phyloP scores from a whole-genome alignment of 495 filamentous ascomycete genomes.

The Podospora conica region DNA sequence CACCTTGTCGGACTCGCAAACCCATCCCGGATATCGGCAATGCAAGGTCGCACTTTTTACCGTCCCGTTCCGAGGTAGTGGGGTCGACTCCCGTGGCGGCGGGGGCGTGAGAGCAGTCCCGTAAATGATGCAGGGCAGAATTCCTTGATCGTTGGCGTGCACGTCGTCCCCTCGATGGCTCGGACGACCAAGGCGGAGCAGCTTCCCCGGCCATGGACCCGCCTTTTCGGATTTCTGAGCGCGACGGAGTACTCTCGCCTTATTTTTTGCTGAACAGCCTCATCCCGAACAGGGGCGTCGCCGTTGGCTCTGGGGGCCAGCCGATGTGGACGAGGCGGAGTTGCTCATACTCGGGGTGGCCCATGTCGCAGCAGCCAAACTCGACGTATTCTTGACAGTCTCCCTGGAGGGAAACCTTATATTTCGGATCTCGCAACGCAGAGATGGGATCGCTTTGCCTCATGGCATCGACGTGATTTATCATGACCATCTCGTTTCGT shows the following conservation, averaged over 20 bases:
- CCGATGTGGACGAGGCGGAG: background rate
- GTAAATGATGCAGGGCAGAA: background rate
- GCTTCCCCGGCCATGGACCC: background rate
- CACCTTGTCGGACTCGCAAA: background rate
- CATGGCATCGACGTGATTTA: background rate
- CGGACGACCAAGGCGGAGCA: background rate
- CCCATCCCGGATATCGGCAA: background rate
- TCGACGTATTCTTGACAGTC: background rate
- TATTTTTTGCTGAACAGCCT: too few relatives aligned
- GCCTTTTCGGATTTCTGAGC: background rate
- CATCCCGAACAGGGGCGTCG: background rate
- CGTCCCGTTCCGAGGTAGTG: background rate
- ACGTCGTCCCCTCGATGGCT: too few relatives aligned
- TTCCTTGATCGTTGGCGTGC: too few relatives aligned
- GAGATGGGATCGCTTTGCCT: background rate
- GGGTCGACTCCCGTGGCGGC: background rate
- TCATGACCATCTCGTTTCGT: background rate
- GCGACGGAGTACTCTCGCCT: background rate
- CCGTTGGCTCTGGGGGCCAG: background rate
- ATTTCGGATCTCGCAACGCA: background rate
- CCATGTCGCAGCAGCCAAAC: background rate
- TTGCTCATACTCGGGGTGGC: background rate
- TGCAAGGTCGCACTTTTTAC: too few relatives aligned
- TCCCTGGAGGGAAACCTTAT: too few relatives aligned
- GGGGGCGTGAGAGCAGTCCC: too few relatives aligned